phyloP scores from a whole-genome alignment of 306 rosid genomes.

The Potentilla sterilis region DNA sequence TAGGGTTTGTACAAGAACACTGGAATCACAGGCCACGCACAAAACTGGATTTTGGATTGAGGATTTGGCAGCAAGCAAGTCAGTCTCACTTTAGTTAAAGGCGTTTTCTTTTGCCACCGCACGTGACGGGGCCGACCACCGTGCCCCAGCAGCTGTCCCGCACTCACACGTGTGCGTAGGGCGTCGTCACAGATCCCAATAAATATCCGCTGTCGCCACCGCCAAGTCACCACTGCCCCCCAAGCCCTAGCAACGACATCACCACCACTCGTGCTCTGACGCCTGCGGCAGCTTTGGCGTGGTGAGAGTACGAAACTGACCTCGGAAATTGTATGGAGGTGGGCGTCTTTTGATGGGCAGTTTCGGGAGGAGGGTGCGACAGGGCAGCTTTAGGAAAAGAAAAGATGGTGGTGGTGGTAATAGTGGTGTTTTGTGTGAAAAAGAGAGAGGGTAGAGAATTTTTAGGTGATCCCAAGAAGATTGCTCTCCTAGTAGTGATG shows the following conservation, averaged over 20 bases:
- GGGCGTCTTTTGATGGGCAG: conserved; percentile 28
- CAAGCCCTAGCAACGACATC: conserved; percentile 35
- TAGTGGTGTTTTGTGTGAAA: conserved; percentile 30
- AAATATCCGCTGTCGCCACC: conserved; percentile 32
- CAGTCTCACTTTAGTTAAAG: conserved; percentile 5
- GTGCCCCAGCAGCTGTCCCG: conserved; percentile 43
- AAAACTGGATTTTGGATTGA: neutral
- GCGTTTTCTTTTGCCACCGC: conserved; percentile 38
- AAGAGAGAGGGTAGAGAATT: conserved; percentile 34
- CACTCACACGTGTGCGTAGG: conserved; percentile 72
- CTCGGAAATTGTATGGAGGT: neutral
- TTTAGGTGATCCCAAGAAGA: conserved; percentile 80
- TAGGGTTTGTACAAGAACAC: neutral
- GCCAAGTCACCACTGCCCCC: conserved; percentile 40
- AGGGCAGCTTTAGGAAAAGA: conserved; percentile 70
- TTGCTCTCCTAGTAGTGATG: conserved; percentile 33
- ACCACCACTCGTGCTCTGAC: conserved; percentile 35
- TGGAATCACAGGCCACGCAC: neutral
- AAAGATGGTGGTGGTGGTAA: conserved; percentile 34
- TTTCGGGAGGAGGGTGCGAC: conserved; percentile 31
- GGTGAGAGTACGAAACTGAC: conserved; percentile 22
- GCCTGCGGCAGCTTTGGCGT: conserved; percentile 15
- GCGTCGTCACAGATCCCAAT: conserved; percentile 45
- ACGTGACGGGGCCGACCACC: conserved; percentile 65
- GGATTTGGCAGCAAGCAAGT: conserved; percentile 18